Percentiles rank a stretch among this genome's conserved stretches.
phyloP scores from a whole-genome alignment of 192 early-diverging fungal genomes.

The Linnemannia zychae region DNA sequence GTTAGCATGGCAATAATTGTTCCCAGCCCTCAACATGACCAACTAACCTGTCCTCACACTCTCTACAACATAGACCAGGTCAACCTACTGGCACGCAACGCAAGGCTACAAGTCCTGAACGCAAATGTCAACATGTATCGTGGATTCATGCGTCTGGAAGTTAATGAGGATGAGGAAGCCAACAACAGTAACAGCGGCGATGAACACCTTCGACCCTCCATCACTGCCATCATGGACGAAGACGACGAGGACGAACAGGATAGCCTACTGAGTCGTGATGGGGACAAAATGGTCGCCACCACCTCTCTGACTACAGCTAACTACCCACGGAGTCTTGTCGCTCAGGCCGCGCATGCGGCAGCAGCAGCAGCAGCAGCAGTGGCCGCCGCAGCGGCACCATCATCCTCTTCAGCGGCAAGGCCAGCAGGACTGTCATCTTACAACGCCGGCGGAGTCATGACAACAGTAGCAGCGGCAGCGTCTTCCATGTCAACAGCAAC shows the following conservation, averaged over 20 bases:
- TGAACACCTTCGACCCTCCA: conserved; percentile 8
- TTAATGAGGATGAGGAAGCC: conserved; percentile 41
- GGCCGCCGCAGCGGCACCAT: background rate
- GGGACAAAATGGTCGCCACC: background rate
- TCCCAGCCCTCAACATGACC: background rate
- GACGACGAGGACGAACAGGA: conserved; percentile 19
- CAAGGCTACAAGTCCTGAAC: conserved; percentile 35
- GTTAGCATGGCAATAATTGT: background rate
- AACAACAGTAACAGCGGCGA: background rate
- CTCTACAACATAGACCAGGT: conserved; percentile 22
- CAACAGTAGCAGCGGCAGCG: background rate
- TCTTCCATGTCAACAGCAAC: conserved; percentile 14
- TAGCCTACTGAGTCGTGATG: background rate
- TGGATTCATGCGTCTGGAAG: conserved; percentile 54
- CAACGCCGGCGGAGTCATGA: background rate
- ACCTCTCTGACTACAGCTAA: background rate
- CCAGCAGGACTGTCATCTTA: conserved; percentile 3
- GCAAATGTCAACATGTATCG: conserved; percentile 52
- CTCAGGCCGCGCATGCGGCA: background rate
- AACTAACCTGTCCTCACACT: background rate
- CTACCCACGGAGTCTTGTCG: background rate
- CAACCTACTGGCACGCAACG: conserved; percentile 46
- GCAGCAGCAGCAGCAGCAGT: background rate
- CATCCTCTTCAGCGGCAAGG: background rate
- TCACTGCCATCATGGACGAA: conserved; percentile 30